Base-by-base conservation (phyloP, 352 stramenopile species). In the Pythium myriotylum region DNA sequence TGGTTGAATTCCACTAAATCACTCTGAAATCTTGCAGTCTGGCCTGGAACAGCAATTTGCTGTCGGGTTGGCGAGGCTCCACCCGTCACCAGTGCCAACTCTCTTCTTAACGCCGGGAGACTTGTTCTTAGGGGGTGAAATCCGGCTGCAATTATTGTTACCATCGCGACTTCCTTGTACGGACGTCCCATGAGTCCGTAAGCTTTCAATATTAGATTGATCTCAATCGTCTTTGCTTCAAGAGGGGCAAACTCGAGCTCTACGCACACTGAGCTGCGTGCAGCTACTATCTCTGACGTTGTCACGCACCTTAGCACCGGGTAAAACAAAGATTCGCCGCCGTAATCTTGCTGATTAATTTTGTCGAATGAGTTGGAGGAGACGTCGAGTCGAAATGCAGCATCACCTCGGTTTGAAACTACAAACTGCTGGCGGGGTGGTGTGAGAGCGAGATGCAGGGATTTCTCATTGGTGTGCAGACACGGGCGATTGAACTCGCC, bases 171-270 rank as follows among this genome's bases (percentile, higher is more conserved):
- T 54, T 91, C 82, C 32, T 88, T 79, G 67, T 92, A 93, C 0
- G 59, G 59, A 54, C 70, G 73, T 1, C 80, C 84, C 82, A 91
- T 84, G 33, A 93, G 69, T 12, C 84, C 81, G 33, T 90, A 70
- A 0, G 83, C 83, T 54, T 86, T 88, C 8, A 94, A 63, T 32
- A 88, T 64, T 32, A 94, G 50, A 20, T 76, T 67, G 2, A 74
- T 68, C 12, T 88, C 70, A 14, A 91, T 60, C 1, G 66, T 77
- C 48, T 73, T 75, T 48, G 73, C 57, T 68, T 89, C 76, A 39
- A 92, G 77, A 19, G 86, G 86, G 42, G 83, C 88, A 58, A 94
- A 94, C 63, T 88, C 80, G 16, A 94, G 65, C 23, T 94, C 81
- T 4, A 94, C 50, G 26, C 79, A 89, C 33, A 81, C 70, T 0